Percentiles rank a stretch among this genome's conserved stretches.
These are phyloP conservation scores for Boletus bicolor DNA, from an alignment of 768 basidiomycete species.

Conservation along the genomic window DNA sequence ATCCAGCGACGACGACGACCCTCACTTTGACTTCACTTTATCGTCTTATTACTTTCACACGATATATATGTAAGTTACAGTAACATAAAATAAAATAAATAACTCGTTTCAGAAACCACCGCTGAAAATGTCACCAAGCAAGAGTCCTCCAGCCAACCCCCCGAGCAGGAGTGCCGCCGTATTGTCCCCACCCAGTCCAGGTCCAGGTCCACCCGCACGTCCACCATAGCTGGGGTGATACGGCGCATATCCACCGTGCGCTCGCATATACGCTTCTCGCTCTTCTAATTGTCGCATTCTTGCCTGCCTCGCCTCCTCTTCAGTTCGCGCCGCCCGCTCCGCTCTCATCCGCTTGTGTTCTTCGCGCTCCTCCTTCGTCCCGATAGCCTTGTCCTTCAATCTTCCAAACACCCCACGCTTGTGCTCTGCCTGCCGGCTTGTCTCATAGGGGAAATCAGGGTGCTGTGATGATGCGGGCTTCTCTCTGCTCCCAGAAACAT, in stretches of 20 bases:
- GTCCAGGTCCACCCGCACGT: not conserved
- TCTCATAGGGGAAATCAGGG: not conserved
- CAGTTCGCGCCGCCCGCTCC: constrained; percentile 27
- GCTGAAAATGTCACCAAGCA: constrained; percentile 44
- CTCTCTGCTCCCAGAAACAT: constrained; percentile 26
- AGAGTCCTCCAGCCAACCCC: constrained; percentile 47
- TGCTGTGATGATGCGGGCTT: not conserved
- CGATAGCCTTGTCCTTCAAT: constrained; percentile 61
- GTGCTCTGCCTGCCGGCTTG: constrained; percentile 17
- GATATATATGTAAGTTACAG: not conserved
- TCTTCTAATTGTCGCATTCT: constrained; percentile 22
- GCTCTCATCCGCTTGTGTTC: constrained; percentile 34
- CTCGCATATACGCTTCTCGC: constrained; percentile 36
- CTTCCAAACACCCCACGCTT: constrained; percentile 57
- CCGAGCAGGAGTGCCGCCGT: constrained; percentile 33
- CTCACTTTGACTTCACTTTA: not conserved
- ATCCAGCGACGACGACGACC: not conserved
- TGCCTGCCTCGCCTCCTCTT: constrained; percentile 18
- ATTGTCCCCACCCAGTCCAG: not conserved
- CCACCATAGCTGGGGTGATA: constrained; percentile 24
- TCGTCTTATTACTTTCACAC: constrained; percentile 3
- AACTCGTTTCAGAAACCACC: constrained; percentile 37
- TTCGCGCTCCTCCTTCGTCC: constrained; percentile 64
- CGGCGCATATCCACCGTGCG: constrained; percentile 31
- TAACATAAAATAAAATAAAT: constrained; percentile 6